Evolutionary conservation across 805 yeast genomes (phyloP).

Genomic region (Myxozyma udenii): DNA sequence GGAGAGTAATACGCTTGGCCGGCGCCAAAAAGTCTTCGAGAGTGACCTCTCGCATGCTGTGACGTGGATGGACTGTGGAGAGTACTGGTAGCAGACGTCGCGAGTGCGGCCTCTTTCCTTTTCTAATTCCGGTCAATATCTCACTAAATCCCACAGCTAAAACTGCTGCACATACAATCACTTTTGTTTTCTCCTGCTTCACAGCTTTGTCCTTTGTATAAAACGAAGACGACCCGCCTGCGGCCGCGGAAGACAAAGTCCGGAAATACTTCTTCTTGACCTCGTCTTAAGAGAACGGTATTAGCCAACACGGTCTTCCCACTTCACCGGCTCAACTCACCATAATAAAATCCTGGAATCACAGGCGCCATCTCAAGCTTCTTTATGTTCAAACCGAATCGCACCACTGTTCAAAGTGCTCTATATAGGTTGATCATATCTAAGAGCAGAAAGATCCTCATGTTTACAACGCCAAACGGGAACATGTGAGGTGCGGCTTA

Average conservation of each 20-base stretch:
- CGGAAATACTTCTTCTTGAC: slow-evolving; percentile 33
- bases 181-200: slow-evolving; percentile 17
- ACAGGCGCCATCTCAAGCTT: slow-evolving; percentile 1
- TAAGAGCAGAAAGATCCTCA: too few species aligned
- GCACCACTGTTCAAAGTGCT: too few species aligned
- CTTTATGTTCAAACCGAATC: too few species aligned
- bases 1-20: slow-evolving; percentile 4
- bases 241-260: slow-evolving; percentile 30
- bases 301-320: background rate
- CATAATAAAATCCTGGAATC: slow-evolving; percentile 27
- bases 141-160: background rate
- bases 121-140: slow-evolving; percentile 1
- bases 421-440: too few species aligned
- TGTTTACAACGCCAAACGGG: too few species aligned
- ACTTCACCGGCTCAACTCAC: slow-evolving; percentile 1
- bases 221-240: slow-evolving; percentile 29
- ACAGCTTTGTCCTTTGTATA: slow-evolving; percentile 29
- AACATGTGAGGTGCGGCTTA: too few species aligned
- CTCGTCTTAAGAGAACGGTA: slow-evolving; percentile 4
- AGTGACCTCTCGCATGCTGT: slow-evolving; percentile 8
- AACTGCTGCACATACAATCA: background rate
- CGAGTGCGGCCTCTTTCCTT: background rate
- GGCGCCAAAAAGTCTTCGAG: slow-evolving; percentile 6
- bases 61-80: slow-evolving; percentile 2
- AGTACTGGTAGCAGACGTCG: background rate